Evolutionary conservation across 495 filamentous ascomycete species (phyloP).

Genomic region (Hypoxylon trugodes): DNA sequence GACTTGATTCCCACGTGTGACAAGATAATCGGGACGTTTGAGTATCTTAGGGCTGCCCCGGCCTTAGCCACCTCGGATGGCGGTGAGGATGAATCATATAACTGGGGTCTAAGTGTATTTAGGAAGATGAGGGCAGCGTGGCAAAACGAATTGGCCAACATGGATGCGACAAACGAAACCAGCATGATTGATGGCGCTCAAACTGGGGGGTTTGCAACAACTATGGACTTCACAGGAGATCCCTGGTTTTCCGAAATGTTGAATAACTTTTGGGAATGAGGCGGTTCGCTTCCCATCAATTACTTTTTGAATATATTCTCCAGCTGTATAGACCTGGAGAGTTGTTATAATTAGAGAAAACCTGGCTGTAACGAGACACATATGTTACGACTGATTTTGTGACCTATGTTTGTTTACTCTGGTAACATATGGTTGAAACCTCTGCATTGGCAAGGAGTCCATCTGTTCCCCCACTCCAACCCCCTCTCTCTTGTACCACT

Average conservation of each 20-base stretch:
- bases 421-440: too few species aligned
- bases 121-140: slow-evolving; percentile 16
- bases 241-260: slow-evolving; percentile 19
- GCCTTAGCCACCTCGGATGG: slow-evolving; percentile 10
- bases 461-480: too few species aligned
- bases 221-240: slow-evolving; percentile 8
- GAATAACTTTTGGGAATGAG: slow-evolving; percentile 21
- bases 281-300: too few species aligned
- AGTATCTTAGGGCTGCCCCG: slow-evolving; percentile 16
- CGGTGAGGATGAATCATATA: slow-evolving; percentile 23
- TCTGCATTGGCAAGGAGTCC: too few species aligned
- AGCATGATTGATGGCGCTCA: background rate
- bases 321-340: too few species aligned
- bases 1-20: slow-evolving; percentile 46
- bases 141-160: slow-evolving; percentile 16
- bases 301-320: too few species aligned
- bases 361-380: too few species aligned
- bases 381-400: too few species aligned
- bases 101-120: slow-evolving; percentile 13
- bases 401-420: too few species aligned
- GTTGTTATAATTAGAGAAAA: too few species aligned
- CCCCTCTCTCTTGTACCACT: too few species aligned
- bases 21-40: slow-evolving; percentile 34
- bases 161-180: slow-evolving; percentile 10
- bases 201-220: background rate